Evolutionary conservation across 208 protist genomes (phyloP).

Genomic region (Novymonas esmeraldas): DNA sequence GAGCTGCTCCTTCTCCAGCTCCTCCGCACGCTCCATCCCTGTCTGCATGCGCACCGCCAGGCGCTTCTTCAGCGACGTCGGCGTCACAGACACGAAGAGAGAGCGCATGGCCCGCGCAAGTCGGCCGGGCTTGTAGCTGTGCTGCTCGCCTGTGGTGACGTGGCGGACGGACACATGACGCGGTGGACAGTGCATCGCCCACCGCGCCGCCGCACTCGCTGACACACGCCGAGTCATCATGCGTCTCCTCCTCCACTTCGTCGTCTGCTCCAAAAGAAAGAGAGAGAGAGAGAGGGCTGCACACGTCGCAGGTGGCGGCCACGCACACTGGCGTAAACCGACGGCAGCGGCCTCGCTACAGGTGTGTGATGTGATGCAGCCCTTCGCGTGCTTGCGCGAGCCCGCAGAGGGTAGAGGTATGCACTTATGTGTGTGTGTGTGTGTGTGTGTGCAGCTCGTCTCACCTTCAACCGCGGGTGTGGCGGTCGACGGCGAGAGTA

Average conservation of each 20-base stretch:
- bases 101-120: constrained; percentile 40
- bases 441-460: too few species aligned
- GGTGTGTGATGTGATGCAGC: too few species aligned
- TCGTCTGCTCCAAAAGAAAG: neutral
- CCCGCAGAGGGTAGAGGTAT: too few species aligned
- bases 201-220: neutral
- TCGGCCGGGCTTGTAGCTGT: constrained; percentile 73
- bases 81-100: constrained; percentile 47
- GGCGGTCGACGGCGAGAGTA: too few species aligned
- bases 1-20: constrained; percentile 67
- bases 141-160: constrained; percentile 60
- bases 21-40: constrained; percentile 62
- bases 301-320: too few species aligned
- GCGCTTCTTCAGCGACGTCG: constrained; percentile 34
- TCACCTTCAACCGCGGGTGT: too few species aligned
- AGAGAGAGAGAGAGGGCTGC: neutral
- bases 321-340: too few species aligned
- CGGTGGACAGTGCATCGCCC: neutral
- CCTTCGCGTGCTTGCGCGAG: too few species aligned
- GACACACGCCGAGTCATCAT: too few species aligned
- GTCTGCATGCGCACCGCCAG: constrained; percentile 56
- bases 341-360: too few species aligned
- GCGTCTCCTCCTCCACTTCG: too few species aligned
- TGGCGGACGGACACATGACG: neutral
- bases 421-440: too few species aligned